A percentile compares a stretch with the other conserved stretches of the same genome.
Conservation (phyloP, 805 yeast species). For the Wickerhamomyces mucosus region DNA sequence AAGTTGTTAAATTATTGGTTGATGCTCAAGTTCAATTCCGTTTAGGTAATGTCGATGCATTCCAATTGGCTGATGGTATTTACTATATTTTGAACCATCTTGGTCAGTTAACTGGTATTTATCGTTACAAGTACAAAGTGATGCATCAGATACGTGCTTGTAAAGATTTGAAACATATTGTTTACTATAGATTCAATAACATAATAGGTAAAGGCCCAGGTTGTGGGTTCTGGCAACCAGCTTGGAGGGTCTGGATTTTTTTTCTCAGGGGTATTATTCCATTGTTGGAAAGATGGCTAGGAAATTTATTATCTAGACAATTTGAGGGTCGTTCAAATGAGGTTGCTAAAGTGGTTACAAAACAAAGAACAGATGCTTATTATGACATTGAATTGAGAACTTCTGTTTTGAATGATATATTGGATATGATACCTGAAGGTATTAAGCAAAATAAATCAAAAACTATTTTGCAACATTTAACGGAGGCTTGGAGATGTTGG, state of each 20-base stretch:
- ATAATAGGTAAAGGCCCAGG: constrained; percentile 98
- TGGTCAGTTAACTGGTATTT: constrained; percentile 94
- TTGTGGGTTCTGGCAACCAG: constrained; percentile 98
- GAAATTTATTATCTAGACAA: constrained; percentile 82
- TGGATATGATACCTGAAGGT: constrained; percentile 97
- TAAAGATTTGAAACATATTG: constrained; percentile 88
- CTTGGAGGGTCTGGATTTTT: constrained; percentile 95
- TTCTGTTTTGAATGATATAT: constrained; percentile 88
- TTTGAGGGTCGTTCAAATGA: constrained; percentile 95
- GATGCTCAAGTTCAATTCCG: constrained; percentile 92
- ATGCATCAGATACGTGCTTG: constrained; percentile 98
- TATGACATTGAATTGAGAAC: constrained; percentile 90
- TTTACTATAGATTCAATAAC: constrained; percentile 74
- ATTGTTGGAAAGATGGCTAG: constrained; percentile 87
- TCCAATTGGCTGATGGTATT: constrained; percentile 89
- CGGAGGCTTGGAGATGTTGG: constrained; percentile 99
- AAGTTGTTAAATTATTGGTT: constrained; percentile 76
- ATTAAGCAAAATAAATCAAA: constrained; percentile 79
- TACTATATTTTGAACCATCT: constrained; percentile 85
- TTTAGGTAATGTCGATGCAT: constrained; percentile 85
- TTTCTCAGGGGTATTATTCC: constrained; percentile 91
- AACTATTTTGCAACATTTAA: constrained; percentile 82
- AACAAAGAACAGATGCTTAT: constrained; percentile 91
- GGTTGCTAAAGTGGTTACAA: constrained; percentile 87
- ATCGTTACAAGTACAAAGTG: constrained; percentile 92